Evolutionary conservation across 2,329 filamentous ascomycete genomes (phyloP), one percentile per base, ranked within the genome.

Genomic region (Penicillium oxalicum): DNA sequence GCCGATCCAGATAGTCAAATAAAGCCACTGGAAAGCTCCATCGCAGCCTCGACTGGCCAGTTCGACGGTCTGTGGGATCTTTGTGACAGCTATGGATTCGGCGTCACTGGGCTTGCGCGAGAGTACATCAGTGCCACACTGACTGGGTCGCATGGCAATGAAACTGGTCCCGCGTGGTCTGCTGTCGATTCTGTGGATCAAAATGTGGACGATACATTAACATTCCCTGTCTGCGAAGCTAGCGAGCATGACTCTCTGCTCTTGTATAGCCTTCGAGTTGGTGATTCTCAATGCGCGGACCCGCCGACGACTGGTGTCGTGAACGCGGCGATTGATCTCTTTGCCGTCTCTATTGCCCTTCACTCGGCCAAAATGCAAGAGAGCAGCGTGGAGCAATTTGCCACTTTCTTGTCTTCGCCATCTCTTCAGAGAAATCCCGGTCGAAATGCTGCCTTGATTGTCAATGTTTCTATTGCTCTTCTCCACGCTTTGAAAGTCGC

Each of bases 41-140:
- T 98, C 61, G 91, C 91, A 13, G 93, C 86, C 57, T 88, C 91
- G 12, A 88, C 90, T 1, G 89, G 88, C 5, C 87, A 83, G 2
- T 96, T 97, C 61, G 93, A 98, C 61, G 91, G 84, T 0, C 82
- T 98, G 35, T 98, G 93, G 93, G 91, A 97, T 54, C 81, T 95
- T 5, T 87, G 84, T 7, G 93, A 98, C 66, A 97, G 97, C 63
- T 91, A 85, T 59, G 91, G 91, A 1, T 97, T 95, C 67, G 93
- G 94, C 2, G 85, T 98, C 12, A 95, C 88, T 8, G 88, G 91
- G 1, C 74, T 97, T 24, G 83, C 95, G 1, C 78, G 81, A 24
- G 88, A 89, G 0, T 90, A 93, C 63, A 80, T 85, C 45, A 76
- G 90, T 13, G 82, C 79, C 59, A 80, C 78, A 26, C 76, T 91